A percentile compares a stretch with the other conserved stretches of the same genome.
phyloP scores from a whole-genome alignment of 768 basidiomycete species.

The Mycena capillaripes region DNA sequence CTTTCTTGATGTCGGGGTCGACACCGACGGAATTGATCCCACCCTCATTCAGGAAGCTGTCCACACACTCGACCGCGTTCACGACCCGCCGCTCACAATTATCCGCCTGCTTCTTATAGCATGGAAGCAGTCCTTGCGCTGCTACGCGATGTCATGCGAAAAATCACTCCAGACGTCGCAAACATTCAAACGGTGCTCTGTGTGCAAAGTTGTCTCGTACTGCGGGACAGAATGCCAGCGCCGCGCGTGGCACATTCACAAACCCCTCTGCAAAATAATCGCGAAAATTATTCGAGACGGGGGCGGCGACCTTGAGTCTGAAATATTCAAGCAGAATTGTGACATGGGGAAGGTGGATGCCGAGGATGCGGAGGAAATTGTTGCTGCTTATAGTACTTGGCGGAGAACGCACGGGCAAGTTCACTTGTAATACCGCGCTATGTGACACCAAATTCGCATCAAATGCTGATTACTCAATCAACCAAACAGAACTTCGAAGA shows the following conservation, averaged over 20 bases:
- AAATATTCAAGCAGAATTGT: background rate
- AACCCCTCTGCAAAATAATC: slow-evolving; percentile 6
- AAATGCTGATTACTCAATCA: background rate
- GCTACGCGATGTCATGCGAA: slow-evolving; percentile 10
- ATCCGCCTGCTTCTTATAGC: background rate
- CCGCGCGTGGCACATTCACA: slow-evolving; percentile 16
- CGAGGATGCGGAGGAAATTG: background rate
- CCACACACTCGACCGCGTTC: background rate
- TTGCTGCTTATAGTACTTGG: slow-evolving; percentile 4
- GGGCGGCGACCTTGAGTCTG: slow-evolving; percentile 5
- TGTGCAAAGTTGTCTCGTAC: slow-evolving; percentile 14
- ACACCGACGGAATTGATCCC: background rate
- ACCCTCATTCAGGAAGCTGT: background rate
- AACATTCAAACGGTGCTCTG: slow-evolving; percentile 6
- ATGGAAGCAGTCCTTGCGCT: slow-evolving; percentile 11
- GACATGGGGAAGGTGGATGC: slow-evolving; percentile 7
- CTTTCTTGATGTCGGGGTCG: background rate
- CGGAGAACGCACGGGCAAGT: slow-evolving; percentile 2
- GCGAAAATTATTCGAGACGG: slow-evolving; percentile 4
- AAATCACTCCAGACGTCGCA: slow-evolving; percentile 16
- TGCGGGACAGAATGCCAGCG: slow-evolving; percentile 1
- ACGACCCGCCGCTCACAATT: background rate
- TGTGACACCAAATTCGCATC: background rate
- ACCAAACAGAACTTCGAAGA: background rate
- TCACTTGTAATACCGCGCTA: background rate